Conservation (phyloP, 2,329 filamentous ascomycete species). For the Penicillium capsulatum region DNA sequence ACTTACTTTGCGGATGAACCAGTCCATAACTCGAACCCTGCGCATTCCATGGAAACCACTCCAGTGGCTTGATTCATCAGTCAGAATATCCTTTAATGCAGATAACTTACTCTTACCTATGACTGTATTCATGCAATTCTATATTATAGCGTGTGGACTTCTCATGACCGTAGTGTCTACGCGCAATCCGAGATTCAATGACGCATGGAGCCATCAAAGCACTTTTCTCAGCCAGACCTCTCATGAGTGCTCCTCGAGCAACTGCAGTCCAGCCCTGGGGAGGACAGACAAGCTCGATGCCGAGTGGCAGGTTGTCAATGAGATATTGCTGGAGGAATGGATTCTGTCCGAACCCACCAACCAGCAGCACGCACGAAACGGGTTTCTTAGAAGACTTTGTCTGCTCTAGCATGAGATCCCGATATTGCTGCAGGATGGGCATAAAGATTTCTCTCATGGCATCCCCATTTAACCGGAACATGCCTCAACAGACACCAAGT, state of each 20-base stretch:
- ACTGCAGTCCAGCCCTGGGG: constrained; percentile 29
- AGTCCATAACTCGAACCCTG: neutral
- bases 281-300: constrained; percentile 20
- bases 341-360: constrained; percentile 30
- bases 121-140: too few relatives aligned
- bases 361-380: constrained; percentile 44
- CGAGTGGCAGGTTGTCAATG: constrained; percentile 6
- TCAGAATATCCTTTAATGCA: too few relatives aligned
- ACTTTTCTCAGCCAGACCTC: constrained; percentile 11
- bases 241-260: constrained; percentile 20
- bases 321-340: constrained; percentile 22
- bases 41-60: neutral
- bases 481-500: constrained; percentile 19
- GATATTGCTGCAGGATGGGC: constrained; percentile 19
- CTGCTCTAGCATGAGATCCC: constrained; percentile 21
- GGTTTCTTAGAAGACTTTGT: constrained; percentile 49
- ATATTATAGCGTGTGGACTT: too few relatives aligned
- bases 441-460: constrained; percentile 22
- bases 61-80: neutral
- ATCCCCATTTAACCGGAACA: constrained; percentile 15
- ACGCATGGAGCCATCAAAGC: constrained; percentile 3
- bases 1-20: neutral
- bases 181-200: constrained; percentile 20
- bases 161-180: constrained; percentile 24
- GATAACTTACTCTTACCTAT: too few relatives aligned